Conservation (phyloP, 495 filamentous ascomycete genomes). For the Tuber umbilicatum region DNA sequence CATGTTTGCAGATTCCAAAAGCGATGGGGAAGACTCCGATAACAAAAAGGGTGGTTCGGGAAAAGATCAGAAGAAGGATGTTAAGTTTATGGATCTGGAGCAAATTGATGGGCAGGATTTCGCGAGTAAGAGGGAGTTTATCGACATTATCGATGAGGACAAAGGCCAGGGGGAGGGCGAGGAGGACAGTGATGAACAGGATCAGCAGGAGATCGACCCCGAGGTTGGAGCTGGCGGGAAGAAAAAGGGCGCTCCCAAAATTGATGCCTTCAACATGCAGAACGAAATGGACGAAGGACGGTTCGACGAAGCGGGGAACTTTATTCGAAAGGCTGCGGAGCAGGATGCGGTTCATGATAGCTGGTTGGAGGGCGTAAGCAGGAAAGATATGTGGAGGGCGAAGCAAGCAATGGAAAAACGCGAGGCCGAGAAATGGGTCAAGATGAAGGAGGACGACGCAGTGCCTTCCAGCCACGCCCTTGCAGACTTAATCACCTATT, state of each 20-base stretch:
- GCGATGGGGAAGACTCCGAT: conserved; percentile 55
- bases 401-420: conserved; percentile 81
- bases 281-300: conserved; percentile 84
- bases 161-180: conserved; percentile 41
- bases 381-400: conserved; percentile 84
- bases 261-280: conserved; percentile 94
- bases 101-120: conserved; percentile 85
- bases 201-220: conserved; percentile 63
- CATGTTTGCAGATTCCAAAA: conserved; percentile 80
- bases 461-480: conserved; percentile 69
- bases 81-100: conserved; percentile 65
- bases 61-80: conserved; percentile 58
- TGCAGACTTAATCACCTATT: conserved; percentile 58
- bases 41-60: conserved; percentile 46
- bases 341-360: conserved; percentile 84
- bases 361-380: conserved; percentile 87
- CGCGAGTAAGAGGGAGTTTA: conserved; percentile 42
- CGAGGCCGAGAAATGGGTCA: conserved; percentile 64
- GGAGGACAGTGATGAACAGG: conserved; percentile 47
- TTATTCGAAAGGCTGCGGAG: conserved; percentile 78
- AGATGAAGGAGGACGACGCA: conserved; percentile 64
- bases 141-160: conserved; percentile 34
- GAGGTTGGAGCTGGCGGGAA: conserved; percentile 83
- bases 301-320: conserved; percentile 88
- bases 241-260: conserved; percentile 89